Evolutionary conservation across 108 stramenopile genomes (phyloP).

Genomic region (Cylindrotheca fusiformis): DNA sequence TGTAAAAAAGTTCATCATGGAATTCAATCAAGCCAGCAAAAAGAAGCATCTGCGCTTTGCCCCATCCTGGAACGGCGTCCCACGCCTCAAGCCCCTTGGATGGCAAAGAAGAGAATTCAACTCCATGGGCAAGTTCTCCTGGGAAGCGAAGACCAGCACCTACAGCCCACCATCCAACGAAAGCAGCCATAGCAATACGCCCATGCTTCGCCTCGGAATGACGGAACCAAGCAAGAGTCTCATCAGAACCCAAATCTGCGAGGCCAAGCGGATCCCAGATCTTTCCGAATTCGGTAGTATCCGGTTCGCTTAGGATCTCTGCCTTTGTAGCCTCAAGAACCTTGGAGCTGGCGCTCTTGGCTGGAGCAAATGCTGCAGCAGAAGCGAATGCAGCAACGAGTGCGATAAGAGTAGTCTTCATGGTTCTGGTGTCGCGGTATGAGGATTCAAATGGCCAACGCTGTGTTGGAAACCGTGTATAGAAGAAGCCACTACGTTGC

Average conservation of each 20-base stretch:
- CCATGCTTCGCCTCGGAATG: conserved; percentile 83
- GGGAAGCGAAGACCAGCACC: conserved; percentile 70
- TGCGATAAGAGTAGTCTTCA: conserved; percentile 49
- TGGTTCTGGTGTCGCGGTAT: conserved; percentile 6
- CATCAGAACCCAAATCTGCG: conserved; percentile 64
- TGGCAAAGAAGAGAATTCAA: conserved; percentile 61
- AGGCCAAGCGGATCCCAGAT: conserved; percentile 79
- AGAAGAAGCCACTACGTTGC: background rate
- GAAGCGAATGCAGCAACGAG: conserved; percentile 24
- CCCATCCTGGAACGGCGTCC: conserved; percentile 83
- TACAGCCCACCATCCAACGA: conserved; percentile 74
- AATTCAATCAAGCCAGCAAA: conserved; percentile 81
- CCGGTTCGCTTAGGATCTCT: conserved; percentile 59
- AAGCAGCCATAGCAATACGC: conserved; percentile 82
- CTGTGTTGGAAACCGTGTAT: background rate
- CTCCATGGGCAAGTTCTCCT: conserved; percentile 64
- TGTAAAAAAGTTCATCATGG: conserved; percentile 73
- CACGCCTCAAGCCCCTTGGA: conserved; percentile 78
- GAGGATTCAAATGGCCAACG: background rate
- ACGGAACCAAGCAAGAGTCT: conserved; percentile 78
- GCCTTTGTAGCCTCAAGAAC: conserved; percentile 31
- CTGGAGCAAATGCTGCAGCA: conserved; percentile 41
- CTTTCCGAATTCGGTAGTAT: conserved; percentile 63
- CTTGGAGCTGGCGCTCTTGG: conserved; percentile 26
- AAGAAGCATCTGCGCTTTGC: conserved; percentile 79